Conservation (phyloP, 176 grass and related monocot genomes). For the Oryza longistaminata region DNA sequence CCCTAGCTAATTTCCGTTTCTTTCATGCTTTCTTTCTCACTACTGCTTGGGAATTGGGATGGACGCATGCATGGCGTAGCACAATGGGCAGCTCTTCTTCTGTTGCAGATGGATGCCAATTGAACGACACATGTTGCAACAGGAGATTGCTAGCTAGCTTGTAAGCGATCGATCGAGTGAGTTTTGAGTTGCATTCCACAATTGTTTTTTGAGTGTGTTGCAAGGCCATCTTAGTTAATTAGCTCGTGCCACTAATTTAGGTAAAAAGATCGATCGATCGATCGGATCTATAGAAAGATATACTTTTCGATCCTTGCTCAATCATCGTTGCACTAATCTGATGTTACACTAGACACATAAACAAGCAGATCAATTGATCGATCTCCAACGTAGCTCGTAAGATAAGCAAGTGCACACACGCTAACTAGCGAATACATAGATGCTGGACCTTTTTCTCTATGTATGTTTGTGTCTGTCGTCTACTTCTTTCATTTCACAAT, state of each 20-base stretch:
- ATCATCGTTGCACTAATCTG: neutral
- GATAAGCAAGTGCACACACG: neutral
- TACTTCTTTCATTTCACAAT: no score
- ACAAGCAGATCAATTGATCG: neutral
- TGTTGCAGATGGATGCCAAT: neutral
- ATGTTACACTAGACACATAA: neutral
- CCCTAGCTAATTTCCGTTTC: slow-evolving; percentile 14
- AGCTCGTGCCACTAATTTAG: neutral
- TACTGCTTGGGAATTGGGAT: neutral
- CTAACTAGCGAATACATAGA: neutral
- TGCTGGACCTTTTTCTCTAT: neutral
- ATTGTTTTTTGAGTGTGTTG: neutral
- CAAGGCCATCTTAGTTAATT: neutral
- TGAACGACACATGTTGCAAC: no score
- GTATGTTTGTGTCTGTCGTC: neutral
- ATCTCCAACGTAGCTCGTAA: neutral
- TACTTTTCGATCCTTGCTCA: neutral
- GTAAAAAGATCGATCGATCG: neutral
- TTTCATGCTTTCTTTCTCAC: neutral
- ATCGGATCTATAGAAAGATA: neutral
- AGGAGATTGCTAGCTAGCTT: neutral
- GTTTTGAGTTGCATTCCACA: neutral
- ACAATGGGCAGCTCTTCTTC: neutral
- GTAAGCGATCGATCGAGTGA: neutral
- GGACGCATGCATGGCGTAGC: neutral